A percentile compares a stretch with the other conserved stretches of the same genome.
Evolutionary conservation across 2,329 filamentous ascomycete species (phyloP).

Genomic region (Botryotinia narcissicola): DNA sequence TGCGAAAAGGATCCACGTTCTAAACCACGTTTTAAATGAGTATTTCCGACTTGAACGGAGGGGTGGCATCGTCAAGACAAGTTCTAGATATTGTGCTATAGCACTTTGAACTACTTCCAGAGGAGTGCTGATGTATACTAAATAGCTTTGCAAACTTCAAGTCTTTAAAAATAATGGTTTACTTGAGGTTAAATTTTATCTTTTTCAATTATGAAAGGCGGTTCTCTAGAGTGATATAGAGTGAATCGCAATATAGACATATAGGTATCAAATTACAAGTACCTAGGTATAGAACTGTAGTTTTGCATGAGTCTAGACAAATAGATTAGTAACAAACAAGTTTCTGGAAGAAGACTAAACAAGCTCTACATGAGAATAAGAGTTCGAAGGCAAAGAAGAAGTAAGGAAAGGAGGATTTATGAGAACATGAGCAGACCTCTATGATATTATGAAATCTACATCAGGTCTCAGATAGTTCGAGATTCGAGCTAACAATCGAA

Average conservation of each 20-base stretch:
- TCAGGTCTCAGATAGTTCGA: not conserved
- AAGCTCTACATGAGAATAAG: no score
- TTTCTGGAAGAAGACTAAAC: no score
- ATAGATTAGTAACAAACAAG: accelerated
- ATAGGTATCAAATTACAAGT: no score
- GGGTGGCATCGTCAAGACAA: not conserved
- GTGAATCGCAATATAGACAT: no score
- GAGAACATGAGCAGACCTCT: not conserved
- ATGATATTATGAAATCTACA: not conserved
- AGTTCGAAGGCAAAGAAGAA: not conserved
- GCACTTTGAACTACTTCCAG: not conserved
- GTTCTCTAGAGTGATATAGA: no score
- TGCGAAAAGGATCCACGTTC: not conserved
- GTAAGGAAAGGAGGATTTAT: not conserved
- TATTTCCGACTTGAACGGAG: not conserved
- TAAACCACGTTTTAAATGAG: not conserved
- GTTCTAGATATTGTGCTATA: not conserved
- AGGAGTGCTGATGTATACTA: no score
- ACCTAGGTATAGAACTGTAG: no score
- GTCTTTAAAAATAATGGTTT: no score
- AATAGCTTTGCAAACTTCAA: no score
- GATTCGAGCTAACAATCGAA: not conserved
- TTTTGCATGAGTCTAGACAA: no score
- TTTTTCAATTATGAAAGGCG: no score
- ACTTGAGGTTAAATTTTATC: no score